Conservation (phyloP, 352 stramenopile genomes). For the Globisporangium cystogenes region DNA sequence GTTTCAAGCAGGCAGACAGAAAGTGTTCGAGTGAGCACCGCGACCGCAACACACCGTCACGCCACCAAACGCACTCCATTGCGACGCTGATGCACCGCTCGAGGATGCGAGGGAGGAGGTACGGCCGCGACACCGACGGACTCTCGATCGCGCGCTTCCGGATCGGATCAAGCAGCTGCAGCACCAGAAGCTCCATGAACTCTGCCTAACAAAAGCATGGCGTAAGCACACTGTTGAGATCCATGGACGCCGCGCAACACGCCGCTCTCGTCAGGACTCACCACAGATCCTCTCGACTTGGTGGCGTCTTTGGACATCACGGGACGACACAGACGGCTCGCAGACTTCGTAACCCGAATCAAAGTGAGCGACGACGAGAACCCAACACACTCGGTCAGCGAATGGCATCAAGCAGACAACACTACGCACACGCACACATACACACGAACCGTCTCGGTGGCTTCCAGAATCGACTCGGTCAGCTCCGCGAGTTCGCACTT, state of each 20-base stretch:
- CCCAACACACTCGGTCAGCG: background rate
- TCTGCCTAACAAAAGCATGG: slow-evolving; percentile 26
- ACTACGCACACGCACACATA: background rate
- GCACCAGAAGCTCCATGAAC: slow-evolving; percentile 42
- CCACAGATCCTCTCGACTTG: slow-evolving; percentile 12
- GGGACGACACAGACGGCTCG: slow-evolving; percentile 8
- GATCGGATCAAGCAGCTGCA: slow-evolving; percentile 42
- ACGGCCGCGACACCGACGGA: slow-evolving; percentile 31
- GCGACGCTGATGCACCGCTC: slow-evolving; percentile 50
- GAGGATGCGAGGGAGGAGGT: slow-evolving; percentile 44
- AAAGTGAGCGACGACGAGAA: background rate
- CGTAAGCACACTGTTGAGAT: background rate
- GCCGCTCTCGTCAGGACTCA: background rate
- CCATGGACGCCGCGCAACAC: background rate
- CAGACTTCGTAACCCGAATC: background rate
- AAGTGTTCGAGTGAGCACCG: too few species aligned
- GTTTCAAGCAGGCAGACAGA: background rate
- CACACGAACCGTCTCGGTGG: slow-evolving; percentile 25
- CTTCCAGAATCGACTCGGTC: slow-evolving; percentile 49
- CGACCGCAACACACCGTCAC: background rate
- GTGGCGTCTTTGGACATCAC: slow-evolving; percentile 4
- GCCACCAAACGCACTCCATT: slow-evolving; percentile 33
- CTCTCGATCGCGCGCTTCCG: slow-evolving; percentile 29
- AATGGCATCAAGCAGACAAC: background rate
- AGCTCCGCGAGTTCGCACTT: slow-evolving; percentile 50